These are phyloP conservation scores for Lecanicillium sp. DNA, from an alignment of 2,329 filamentous ascomycete species.

Conservation along the genomic window DNA sequence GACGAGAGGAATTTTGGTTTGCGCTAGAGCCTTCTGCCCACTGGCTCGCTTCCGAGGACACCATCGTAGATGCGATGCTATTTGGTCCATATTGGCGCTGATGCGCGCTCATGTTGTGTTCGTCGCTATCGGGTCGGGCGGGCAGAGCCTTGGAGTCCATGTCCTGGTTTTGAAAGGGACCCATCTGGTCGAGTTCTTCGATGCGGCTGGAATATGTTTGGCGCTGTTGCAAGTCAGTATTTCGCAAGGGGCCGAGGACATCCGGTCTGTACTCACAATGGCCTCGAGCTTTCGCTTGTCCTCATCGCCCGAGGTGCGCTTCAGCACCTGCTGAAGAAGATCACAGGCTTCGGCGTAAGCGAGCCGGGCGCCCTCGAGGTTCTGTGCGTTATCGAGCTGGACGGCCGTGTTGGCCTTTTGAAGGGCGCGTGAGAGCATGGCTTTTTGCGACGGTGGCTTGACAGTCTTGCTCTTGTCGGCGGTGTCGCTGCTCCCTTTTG, in stretches of 20 bases:
- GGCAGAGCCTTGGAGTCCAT: slow-evolving; percentile 71
- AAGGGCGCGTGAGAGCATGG: slow-evolving; percentile 91
- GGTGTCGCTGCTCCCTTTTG: slow-evolving; percentile 28
- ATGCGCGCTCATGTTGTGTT: slow-evolving; percentile 19
- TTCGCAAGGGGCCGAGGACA: too few species aligned
- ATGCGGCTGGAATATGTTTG: slow-evolving; percentile 88
- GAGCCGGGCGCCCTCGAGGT: slow-evolving; percentile 84
- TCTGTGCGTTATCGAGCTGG: slow-evolving; percentile 90
- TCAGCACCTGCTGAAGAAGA: slow-evolving; percentile 80
- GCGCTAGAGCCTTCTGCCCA: not conserved
- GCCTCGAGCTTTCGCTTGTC: slow-evolving; percentile 87
- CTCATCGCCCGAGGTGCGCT: slow-evolving; percentile 75
- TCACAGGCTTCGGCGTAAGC: slow-evolving; percentile 89
- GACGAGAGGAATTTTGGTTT: not conserved
- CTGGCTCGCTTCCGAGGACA: not conserved
- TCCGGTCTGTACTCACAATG: slow-evolving; percentile 60
- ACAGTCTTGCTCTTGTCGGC: slow-evolving; percentile 20
- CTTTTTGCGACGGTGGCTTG: slow-evolving; percentile 74
- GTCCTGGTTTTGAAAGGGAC: slow-evolving; percentile 41
- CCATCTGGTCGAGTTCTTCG: slow-evolving; percentile 72
- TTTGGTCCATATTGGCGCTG: slow-evolving; percentile 13
- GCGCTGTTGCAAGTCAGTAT: slow-evolving; percentile 46
- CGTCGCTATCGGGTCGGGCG: slow-evolving; percentile 54
- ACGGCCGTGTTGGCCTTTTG: slow-evolving; percentile 96
- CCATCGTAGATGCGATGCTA: not conserved